Conservation (phyloP, 2,329 filamentous ascomycete species). For the Cercospora citrullina region DNA sequence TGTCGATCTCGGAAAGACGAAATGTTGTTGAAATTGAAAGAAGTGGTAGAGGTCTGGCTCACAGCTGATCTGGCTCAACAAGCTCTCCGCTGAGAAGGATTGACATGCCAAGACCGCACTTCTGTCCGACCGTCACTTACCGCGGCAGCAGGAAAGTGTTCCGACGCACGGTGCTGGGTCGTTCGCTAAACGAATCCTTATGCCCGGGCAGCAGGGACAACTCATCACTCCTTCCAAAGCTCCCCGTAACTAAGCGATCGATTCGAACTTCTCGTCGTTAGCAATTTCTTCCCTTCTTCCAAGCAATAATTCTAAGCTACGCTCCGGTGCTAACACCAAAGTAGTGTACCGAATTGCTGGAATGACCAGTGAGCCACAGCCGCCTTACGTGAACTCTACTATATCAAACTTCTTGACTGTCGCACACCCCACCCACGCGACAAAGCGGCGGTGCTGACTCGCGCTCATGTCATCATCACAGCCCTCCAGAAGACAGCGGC, state of each 20-base stretch:
- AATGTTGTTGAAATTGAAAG: slow-evolving; percentile 46
- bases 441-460: not conserved
- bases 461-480: not conserved
- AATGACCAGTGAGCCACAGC: not conserved
- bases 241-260: not conserved
- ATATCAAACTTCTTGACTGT: not conserved
- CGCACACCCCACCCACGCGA: not conserved
- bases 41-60: slow-evolving; percentile 20
- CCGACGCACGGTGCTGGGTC: not conserved
- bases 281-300: not conserved
- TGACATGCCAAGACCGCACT: not conserved
- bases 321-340: not conserved
- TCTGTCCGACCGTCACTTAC: not conserved
- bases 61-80: slow-evolving; percentile 2
- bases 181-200: not conserved
- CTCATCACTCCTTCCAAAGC: not conserved
- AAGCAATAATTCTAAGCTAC: not conserved
- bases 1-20: slow-evolving; percentile 60
- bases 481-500: not conserved
- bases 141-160: not conserved
- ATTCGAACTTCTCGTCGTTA: not conserved
- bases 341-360: not conserved
- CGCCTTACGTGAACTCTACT: not conserved
- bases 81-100: not conserved
- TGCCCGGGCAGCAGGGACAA: not conserved